A percentile compares a stretch with the other conserved stretches of the same genome.
These are phyloP conservation scores for Cladophialophora immunda DNA, from an alignment of 2,329 filamentous ascomycete species.

Conservation along the genomic window DNA sequence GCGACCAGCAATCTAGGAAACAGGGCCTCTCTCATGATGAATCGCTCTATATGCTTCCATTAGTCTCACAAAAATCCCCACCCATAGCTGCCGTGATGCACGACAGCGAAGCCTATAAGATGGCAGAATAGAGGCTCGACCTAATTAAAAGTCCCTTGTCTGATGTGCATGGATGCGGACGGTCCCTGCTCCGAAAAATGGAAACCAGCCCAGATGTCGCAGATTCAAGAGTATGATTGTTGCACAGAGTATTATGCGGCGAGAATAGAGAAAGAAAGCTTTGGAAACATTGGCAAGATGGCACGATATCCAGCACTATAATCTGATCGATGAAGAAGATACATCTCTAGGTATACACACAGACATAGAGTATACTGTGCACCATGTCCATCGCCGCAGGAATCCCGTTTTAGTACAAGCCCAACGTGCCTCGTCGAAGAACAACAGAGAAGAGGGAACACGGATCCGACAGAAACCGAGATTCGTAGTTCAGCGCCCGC, in stretches of 20 bases:
- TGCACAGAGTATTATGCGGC: no score
- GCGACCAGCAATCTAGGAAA: not conserved
- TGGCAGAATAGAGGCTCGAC: not conserved
- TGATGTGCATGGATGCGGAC: not conserved
- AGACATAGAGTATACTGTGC: no score
- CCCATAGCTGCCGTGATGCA: not conserved
- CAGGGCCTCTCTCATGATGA: not conserved
- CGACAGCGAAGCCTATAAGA: not conserved
- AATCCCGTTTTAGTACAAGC: not conserved
- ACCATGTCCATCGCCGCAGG: not conserved
- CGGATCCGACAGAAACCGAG: not conserved
- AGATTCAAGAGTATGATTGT: not conserved
- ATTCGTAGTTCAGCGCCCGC: constrained; percentile 18
- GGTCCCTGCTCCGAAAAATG: not conserved
- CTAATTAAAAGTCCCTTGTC: not conserved
- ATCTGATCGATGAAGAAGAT: not conserved
- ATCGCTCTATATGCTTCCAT: not conserved
- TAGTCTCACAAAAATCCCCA: not conserved
- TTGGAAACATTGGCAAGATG: not conserved
- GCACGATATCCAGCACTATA: not conserved
- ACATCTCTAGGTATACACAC: not conserved
- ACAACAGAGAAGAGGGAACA: not conserved
- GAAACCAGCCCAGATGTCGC: not conserved
- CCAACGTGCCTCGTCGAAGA: not conserved
- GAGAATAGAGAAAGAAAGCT: not conserved